phyloP scores from a whole-genome alignment of 108 stramenopile genomes.

The Fistulifera pelliculosa region DNA sequence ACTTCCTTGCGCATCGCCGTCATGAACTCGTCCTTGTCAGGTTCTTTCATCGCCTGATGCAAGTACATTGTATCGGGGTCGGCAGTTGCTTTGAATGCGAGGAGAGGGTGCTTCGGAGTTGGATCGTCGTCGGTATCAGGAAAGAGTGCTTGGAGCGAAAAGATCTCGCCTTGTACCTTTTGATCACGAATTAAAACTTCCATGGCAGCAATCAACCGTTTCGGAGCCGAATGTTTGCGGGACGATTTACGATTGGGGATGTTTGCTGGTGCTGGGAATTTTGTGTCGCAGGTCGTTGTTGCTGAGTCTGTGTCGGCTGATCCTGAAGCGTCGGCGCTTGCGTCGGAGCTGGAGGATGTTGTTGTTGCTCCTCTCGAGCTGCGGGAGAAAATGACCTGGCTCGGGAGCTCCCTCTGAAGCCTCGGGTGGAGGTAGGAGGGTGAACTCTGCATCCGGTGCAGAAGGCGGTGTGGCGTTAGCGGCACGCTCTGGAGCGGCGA shows the following conservation, averaged over 20 bases:
- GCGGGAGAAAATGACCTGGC: background rate
- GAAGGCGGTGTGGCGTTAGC: background rate
- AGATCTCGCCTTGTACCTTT: background rate
- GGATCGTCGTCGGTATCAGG: background rate
- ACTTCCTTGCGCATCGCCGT: conserved; percentile 20
- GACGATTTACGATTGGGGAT: background rate
- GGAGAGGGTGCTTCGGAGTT: background rate
- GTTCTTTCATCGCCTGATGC: conserved; percentile 16
- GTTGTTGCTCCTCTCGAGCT: no score
- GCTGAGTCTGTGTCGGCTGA: conserved; percentile 1
- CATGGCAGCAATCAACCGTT: background rate
- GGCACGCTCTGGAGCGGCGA: background rate
- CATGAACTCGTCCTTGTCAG: conserved; percentile 17
- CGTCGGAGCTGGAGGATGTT: no score
- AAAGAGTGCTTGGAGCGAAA: background rate
- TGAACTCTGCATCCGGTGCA: background rate
- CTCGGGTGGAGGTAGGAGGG: background rate
- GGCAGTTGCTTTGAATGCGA: conserved; percentile 2
- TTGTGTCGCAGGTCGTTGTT: background rate
- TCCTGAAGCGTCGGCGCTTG: no score
- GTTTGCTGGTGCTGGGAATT: background rate
- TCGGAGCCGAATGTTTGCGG: background rate
- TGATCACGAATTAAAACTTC: background rate
- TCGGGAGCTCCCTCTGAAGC: conserved; percentile 7
- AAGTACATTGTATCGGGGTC: conserved; percentile 20